Conservation (phyloP, 768 basidiomycete species). For the Lactarius sp. region DNA sequence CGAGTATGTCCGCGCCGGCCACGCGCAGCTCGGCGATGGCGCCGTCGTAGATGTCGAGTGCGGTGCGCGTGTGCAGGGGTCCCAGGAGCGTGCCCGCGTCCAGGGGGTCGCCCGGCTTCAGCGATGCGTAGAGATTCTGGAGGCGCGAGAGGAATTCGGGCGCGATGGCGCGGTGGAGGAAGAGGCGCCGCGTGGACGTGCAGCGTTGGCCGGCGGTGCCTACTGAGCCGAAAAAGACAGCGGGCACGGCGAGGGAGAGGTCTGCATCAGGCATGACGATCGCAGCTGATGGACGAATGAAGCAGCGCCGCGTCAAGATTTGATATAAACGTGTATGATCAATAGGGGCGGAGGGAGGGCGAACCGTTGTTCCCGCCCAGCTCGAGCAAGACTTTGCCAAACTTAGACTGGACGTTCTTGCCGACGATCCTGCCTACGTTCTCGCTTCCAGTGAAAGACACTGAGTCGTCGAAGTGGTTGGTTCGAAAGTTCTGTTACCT, state of each 20-base stretch:
- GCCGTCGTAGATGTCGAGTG: conserved; percentile 57
- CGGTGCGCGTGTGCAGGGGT: conserved; percentile 72
- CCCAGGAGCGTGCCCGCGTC: conserved; percentile 69
- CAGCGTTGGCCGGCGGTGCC: conserved; percentile 76
- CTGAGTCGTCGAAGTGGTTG: conserved; percentile 36
- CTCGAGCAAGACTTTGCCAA: conserved; percentile 87
- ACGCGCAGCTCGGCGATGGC: conserved; percentile 58
- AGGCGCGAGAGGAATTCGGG: conserved; percentile 71
- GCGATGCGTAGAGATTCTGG: conserved; percentile 61
- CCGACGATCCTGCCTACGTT: conserved; percentile 82
- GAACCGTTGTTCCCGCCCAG: conserved; percentile 94
- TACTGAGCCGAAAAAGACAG: conserved; percentile 91
- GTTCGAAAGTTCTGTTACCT: too few relatives aligned
- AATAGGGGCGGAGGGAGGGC: conserved; percentile 24
- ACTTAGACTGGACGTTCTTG: conserved; percentile 78
- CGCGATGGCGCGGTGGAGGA: conserved; percentile 80
- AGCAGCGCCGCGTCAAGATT: background rate
- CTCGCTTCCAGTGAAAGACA: conserved; percentile 96
- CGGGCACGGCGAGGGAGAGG: conserved; percentile 79
- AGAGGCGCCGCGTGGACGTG: conserved; percentile 88
- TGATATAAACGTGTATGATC: background rate
- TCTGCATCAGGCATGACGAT: conserved; percentile 94
- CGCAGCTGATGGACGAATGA: conserved; percentile 52
- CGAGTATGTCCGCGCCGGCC: conserved; percentile 70
- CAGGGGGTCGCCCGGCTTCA: conserved; percentile 85